Conservation (phyloP, 2,329 filamentous ascomycete genomes). For the Myotisia sp. region DNA sequence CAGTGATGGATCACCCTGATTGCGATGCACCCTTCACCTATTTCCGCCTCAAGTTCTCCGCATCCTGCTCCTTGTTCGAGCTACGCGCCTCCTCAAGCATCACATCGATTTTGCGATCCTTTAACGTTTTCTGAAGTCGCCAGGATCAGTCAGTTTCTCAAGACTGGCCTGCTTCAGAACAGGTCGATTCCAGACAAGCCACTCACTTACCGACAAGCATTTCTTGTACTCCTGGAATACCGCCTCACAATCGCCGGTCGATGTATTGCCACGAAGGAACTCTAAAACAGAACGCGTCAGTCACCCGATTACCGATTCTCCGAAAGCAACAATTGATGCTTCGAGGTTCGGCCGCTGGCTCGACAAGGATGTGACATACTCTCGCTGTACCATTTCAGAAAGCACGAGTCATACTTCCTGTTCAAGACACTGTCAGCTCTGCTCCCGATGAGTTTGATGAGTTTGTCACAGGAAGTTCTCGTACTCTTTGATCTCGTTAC, state of each 20-base stretch:
- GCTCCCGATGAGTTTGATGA: not conserved
- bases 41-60: conserved; percentile 16
- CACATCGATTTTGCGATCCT: conserved; percentile 79
- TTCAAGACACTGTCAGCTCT: conserved; percentile 7
- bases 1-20: too few species aligned
- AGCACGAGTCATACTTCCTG: conserved; percentile 92
- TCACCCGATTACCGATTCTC: too few species aligned
- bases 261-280: conserved; percentile 73
- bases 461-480: conserved; percentile 18
- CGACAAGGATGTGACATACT: conserved; percentile 45
- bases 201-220: conserved; percentile 57
- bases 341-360: conserved; percentile 2
- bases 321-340: too few species aligned
- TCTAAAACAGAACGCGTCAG: conserved; percentile 40
- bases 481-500: conserved; percentile 91
- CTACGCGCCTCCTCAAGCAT: conserved; percentile 84
- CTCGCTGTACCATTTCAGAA: conserved; percentile 98
- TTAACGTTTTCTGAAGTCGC: conserved; percentile 56
- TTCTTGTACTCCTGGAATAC: conserved; percentile 80
- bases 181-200: too few species aligned
- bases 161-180: not conserved
- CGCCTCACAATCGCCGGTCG: conserved; percentile 69
- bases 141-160: conserved; percentile 1
- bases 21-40: not conserved
- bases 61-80: conserved; percentile 76